phyloP scores from a whole-genome alignment of 169 alveolate species.

The Eimeria tenella region DNA sequence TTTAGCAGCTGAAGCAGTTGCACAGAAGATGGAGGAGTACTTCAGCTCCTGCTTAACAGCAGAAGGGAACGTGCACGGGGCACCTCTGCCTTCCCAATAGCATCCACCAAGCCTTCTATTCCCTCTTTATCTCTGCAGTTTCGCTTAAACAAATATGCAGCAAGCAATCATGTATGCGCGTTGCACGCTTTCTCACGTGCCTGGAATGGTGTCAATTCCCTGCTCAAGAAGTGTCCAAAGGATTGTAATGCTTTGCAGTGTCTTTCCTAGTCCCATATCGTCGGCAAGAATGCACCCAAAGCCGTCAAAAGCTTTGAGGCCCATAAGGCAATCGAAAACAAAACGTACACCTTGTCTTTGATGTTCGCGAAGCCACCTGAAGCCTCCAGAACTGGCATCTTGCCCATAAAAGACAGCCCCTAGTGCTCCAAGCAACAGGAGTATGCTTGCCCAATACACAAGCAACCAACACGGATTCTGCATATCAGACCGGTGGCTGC shows the following conservation, averaged over 20 bases:
- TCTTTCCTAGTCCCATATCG: conserved; percentile 96
- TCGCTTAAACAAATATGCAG: not conserved
- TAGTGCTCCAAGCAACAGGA: not conserved
- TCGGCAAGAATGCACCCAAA: conserved; percentile 95
- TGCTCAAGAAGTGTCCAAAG: conserved; percentile 93
- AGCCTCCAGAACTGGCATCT: not conserved
- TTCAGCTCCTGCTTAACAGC: not conserved
- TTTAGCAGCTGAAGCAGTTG: conserved; percentile 86
- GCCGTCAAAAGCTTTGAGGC: conserved; percentile 90
- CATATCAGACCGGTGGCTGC: no score
- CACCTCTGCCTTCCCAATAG: not conserved
- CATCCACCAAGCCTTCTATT: not conserved
- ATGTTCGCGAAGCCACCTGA: conserved; percentile 81
- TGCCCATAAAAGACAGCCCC: not conserved
- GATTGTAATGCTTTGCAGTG: conserved; percentile 92
- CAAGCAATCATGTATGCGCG: not conserved
- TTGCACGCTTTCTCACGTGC: conserved; percentile 15
- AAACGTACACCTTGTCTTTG: conserved; percentile 93
- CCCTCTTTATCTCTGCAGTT: not conserved
- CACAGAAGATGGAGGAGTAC: not conserved
- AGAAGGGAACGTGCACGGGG: not conserved
- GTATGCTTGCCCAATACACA: not conserved
- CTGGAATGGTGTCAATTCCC: conserved; percentile 85
- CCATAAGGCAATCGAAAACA: conserved; percentile 94
- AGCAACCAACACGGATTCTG: no score